Evolutionary conservation across 2,329 filamentous ascomycete species (phyloP).

Genomic region (Dothideomycetidae sp.): DNA sequence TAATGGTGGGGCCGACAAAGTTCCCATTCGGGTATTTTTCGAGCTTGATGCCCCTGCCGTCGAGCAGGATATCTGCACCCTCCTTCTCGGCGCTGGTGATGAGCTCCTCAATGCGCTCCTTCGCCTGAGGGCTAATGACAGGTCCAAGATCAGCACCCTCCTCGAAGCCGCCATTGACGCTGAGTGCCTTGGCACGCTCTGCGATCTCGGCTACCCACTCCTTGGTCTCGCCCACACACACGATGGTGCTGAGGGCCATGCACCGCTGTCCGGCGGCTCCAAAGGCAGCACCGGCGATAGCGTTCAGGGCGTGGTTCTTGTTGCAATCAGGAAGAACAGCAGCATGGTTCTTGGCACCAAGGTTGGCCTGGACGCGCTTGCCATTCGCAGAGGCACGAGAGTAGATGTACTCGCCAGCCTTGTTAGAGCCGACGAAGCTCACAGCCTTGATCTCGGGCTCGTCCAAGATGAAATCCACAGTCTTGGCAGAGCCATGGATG

Average conservation of each 20-base stretch:
- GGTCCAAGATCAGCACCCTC: constrained; percentile 65
- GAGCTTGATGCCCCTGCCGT: constrained; percentile 61
- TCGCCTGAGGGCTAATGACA: constrained; percentile 66
- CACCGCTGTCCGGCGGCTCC: constrained; percentile 74
- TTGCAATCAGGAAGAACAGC: constrained; percentile 74
- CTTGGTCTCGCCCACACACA: constrained; percentile 74
- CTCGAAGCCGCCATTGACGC: constrained; percentile 70
- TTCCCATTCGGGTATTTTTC: constrained; percentile 73
- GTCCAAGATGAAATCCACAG: constrained; percentile 77
- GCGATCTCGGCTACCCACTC: constrained; percentile 68
- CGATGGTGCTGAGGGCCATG: constrained; percentile 72
- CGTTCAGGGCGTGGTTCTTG: constrained; percentile 80
- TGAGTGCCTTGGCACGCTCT: constrained; percentile 57
- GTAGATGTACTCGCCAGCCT: constrained; percentile 81
- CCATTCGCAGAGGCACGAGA: constrained; percentile 64
- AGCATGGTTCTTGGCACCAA: constrained; percentile 81
- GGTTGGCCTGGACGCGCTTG: constrained; percentile 77
- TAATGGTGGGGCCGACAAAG: constrained; percentile 70
- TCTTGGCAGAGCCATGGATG: constrained; percentile 64
- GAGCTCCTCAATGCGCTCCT: constrained; percentile 61
- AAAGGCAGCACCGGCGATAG: constrained; percentile 70
- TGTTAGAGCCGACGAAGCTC: constrained; percentile 75
- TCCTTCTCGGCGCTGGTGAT: constrained; percentile 67
- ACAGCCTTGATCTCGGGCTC: constrained; percentile 75
- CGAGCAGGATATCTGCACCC: constrained; percentile 68